Evolutionary conservation across 2,329 filamentous ascomycete genomes (phyloP).

Genomic region (Coleophoma eucalyptorum): DNA sequence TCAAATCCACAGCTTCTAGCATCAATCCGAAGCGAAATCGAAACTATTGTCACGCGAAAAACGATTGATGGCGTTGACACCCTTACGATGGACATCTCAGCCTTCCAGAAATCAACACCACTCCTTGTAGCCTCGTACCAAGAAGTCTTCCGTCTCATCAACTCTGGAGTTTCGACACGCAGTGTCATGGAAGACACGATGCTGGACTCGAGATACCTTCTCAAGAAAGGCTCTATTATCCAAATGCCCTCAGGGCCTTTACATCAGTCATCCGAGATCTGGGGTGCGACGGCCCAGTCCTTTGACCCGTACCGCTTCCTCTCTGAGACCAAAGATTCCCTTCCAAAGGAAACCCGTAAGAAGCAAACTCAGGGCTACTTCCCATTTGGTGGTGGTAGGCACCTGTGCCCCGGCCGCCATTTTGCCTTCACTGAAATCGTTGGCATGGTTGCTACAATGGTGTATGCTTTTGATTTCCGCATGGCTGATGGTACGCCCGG

Average conservation of each 20-base stretch:
- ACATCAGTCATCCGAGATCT: constrained; percentile 35
- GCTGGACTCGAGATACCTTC: constrained; percentile 33
- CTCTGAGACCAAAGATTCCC: constrained; percentile 10
- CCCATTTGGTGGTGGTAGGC: constrained; percentile 36
- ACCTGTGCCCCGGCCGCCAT: constrained; percentile 34
- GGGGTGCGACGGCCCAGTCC: constrained; percentile 35
- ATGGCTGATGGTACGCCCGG: neutral
- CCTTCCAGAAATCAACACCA: constrained; percentile 34
- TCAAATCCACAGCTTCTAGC: constrained; percentile 22
- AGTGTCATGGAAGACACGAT: constrained; percentile 37
- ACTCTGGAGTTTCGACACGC: constrained; percentile 34
- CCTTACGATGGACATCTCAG: constrained; percentile 13
- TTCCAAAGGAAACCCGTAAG: constrained; percentile 11
- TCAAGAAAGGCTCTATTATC: constrained; percentile 37
- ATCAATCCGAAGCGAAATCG: constrained; percentile 28
- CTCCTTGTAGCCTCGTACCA: constrained; percentile 40
- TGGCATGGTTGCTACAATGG: constrained; percentile 26
- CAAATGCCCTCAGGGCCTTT: constrained; percentile 40
- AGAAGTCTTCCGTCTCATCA: constrained; percentile 39
- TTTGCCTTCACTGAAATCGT: constrained; percentile 36
- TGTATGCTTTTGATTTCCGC: constrained; percentile 26
- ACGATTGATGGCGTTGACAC: constrained; percentile 4
- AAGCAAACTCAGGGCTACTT: constrained; percentile 26
- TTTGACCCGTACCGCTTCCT: constrained; percentile 42
- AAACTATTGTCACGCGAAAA: constrained; percentile 7